Evolutionary conservation across 768 basidiomycete species (phyloP).

Genomic region (Mycena latifolia): DNA sequence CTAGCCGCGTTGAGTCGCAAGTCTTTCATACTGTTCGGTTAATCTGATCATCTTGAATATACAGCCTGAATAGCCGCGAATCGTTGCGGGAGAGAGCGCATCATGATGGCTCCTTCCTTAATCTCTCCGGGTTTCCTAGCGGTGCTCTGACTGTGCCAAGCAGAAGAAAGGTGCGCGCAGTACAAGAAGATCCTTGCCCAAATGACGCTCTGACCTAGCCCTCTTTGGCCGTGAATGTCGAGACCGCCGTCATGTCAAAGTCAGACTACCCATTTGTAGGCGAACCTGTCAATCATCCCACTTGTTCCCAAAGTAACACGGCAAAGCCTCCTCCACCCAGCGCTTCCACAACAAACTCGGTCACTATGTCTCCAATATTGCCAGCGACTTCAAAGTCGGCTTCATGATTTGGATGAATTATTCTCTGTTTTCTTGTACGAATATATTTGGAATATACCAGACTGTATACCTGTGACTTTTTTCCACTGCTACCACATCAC

Average conservation of each 20-base stretch:
- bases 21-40: conserved; percentile 15
- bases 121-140: conserved; percentile 41
- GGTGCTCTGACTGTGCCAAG: not conserved
- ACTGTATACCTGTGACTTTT: too few species aligned
- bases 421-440: too few species aligned
- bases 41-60: not conserved
- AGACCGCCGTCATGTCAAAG: conserved; percentile 49
- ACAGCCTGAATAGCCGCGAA: conserved; percentile 61
- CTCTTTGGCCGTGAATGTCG: conserved; percentile 44
- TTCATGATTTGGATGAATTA: not conserved
- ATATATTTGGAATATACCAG: too few species aligned
- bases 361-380: too few species aligned
- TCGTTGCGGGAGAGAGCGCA: conserved; percentile 56
- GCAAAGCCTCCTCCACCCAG: conserved; percentile 19
- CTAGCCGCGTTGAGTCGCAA: conserved; percentile 60
- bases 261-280: conserved; percentile 45
- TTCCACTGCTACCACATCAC: too few species aligned
- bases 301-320: not conserved
- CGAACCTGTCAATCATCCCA: not conserved
- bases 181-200: not conserved
- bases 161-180: conserved; percentile 12
- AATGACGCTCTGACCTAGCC: conserved; percentile 3
- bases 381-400: too few species aligned
- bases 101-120: conserved; percentile 50
- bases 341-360: not conserved